Base-by-base conservation (phyloP, 1,284 basidiomycete species). In the Ustilago xerochloae region DNA sequence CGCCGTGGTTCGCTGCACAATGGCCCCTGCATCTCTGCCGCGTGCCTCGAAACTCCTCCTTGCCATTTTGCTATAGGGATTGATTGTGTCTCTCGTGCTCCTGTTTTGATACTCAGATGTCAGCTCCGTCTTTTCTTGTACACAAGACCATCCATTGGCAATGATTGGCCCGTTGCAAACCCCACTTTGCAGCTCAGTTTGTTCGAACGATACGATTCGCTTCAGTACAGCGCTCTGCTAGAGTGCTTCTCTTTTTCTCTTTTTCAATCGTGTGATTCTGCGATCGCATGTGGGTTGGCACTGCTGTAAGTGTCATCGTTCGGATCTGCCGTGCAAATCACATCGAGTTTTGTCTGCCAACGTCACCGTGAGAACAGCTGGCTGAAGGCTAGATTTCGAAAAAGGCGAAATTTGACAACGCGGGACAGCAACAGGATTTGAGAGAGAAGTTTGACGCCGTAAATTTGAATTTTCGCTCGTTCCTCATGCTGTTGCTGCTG, bases 91-190 rank as follows among this genome's bases (percentile, higher is more conserved):
- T 15, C 38, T 39, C 38, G n/a, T 39, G 12, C 7, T 39, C 20
- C 26, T 6, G 26, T 32, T 32, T 48, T 48, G 29, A n/a, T 30
- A 32, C 46, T 48, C 46, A 48, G 46, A 28, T 48, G 29, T 48
- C 24, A 29, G 6, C 43, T 46, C 22, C 43, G 43, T 46, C 43
- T 46, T n/a, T n/a, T n/a, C n/a, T n/a, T n/a, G n/a, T n/a, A n/a
- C n/a, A n/a, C 10, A 39, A 39, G n/a, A 20, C n/a, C n/a, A 39
- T 4, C 38, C 6, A 18, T 10, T 39, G 38, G 38, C 43, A 45
- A 45, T 28, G 18, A 43, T 43, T 43, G 39, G 39, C 39, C 39
- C n/a, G 39, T 16, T 48, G 28, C 47, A 50, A 32, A 50, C 48
- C 48, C 48, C 29, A 35, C 48, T 22, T 20, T 33, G 30, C 29